Base-by-base conservation (phyloP, 768 basidiomycete species). In the Lentinula boryana region DNA sequence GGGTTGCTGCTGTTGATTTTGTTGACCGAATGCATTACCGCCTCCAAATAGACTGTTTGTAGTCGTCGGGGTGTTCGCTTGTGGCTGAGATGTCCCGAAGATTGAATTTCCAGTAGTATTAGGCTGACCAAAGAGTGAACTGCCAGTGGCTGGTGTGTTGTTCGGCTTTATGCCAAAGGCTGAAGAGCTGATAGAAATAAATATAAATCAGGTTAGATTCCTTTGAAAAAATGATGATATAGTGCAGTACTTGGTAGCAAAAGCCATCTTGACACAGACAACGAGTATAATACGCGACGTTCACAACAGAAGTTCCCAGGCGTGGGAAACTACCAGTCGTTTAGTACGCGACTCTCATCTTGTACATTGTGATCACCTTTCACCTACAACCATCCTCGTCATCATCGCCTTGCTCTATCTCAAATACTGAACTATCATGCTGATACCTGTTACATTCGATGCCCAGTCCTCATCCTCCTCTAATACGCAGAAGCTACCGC, bases 361-460 rank as follows among this genome's bases (percentile, higher is more conserved):
- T n/a, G n/a, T n/a, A n/a, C 27, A 2, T 27, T 27, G 27, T 27
- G 27, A 27, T 27, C 27, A 27, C 27, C 3, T 27, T 27, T 3
- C 27, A 27, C 27, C 27, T 27, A 27, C 27, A 27, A 27, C 27
- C 27, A 27, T 27, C 27, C 3, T 27, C 27, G 27, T 27, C 27
- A 27, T 27, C 3, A 27, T 27, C 27, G 27, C 27, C 27, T 27
- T 27, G 27, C 27, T 27, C 27, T 27, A 27, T 27, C 27, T 27
- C 27, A 27, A 27, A 27, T 27, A 27, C 27, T 27, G 31, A 38
- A 38, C 53, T 23, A 36, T 40, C 23, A 57, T 48, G 90, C 81
- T 89, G 58, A 84, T 91, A 68, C 82, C 88, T 18, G 75, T 93
- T 58, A 77, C 73, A 33, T 75, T 85, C 56, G 60, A 69, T 46